Conservation (phyloP, 805 yeast genomes). For the Saccharomycopsis guyanensis region DNA sequence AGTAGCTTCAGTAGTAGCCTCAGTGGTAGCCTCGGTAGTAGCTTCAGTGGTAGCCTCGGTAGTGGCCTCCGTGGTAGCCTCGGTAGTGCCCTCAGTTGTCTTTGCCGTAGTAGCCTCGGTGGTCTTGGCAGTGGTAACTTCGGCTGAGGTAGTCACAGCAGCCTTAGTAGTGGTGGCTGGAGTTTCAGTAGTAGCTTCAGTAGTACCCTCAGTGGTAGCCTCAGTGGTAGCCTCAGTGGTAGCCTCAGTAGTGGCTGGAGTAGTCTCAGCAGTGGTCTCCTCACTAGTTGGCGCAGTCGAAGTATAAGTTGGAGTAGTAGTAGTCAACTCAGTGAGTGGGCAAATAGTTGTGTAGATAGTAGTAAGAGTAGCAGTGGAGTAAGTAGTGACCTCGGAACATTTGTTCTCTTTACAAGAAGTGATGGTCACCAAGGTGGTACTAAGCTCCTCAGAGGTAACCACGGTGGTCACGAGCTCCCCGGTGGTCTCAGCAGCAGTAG, state of each 20-base stretch:
- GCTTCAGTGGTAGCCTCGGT: constrained; percentile 3
- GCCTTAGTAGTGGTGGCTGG: constrained; percentile 1
- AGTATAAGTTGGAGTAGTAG: constrained; percentile 7
- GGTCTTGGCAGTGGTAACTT: background rate
- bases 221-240: constrained; percentile 1
- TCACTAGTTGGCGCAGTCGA: background rate
- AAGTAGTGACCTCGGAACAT: constrained; percentile 11
- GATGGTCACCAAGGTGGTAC: constrained; percentile 17
- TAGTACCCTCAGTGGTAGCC: background rate
- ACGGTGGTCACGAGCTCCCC: background rate
- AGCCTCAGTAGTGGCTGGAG: constrained; percentile 1
- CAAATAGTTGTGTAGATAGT: constrained; percentile 12
- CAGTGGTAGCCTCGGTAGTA: constrained; percentile 2
- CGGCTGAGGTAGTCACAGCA: too few relatives aligned
- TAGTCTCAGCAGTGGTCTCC: background rate
- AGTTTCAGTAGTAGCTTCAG: constrained; percentile 1
- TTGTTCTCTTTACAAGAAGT: constrained; percentile 18
- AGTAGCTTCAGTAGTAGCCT: background rate
- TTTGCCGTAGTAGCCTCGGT: background rate
- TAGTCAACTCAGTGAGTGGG: constrained; percentile 8
- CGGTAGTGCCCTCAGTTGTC: background rate
- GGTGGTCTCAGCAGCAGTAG: constrained; percentile 15
- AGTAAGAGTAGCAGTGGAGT: background rate
- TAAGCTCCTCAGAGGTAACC: background rate
- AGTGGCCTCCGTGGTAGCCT: background rate